Evolutionary conservation across 2,329 filamentous ascomycete species (phyloP).

Genomic region (Fusarium fujikuroi): DNA sequence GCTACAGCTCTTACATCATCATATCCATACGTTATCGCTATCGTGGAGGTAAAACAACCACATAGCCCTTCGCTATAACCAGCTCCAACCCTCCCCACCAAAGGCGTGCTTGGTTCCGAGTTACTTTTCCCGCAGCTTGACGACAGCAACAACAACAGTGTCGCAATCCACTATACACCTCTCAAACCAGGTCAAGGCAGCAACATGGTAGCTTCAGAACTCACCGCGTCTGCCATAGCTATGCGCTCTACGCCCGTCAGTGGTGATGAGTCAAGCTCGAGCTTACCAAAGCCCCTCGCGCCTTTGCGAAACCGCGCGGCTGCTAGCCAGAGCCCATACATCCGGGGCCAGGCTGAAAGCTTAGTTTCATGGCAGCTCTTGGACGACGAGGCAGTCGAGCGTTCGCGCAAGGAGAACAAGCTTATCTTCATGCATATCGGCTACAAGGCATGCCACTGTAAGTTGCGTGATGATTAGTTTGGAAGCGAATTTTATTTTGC

Average conservation of each 20-base stretch:
- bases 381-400: constrained; percentile 77
- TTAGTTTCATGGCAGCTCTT: constrained; percentile 93
- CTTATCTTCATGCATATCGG: constrained; percentile 94
- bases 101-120: constrained; percentile 5
- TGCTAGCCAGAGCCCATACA: constrained; percentile 62
- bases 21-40: constrained; percentile 15
- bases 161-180: neutral
- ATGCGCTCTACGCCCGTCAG: constrained; percentile 45
- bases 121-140: constrained; percentile 11
- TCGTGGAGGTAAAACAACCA: constrained; percentile 5
- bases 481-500: neutral
- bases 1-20: constrained; percentile 31
- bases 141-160: constrained; percentile 8
- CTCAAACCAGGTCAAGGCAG: neutral
- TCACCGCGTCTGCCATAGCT: constrained; percentile 51
- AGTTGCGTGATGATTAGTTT: constrained; percentile 49
- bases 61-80: neutral
- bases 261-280: constrained; percentile 29
- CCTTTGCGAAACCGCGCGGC: constrained; percentile 51
- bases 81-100: constrained; percentile 19
- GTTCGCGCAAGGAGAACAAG: constrained; percentile 84
- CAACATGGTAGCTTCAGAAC: constrained; percentile 53
- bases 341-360: constrained; percentile 80
- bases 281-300: constrained; percentile 36
- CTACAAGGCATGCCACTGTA: constrained; percentile 95